phyloP scores from a whole-genome alignment of 2,329 filamentous ascomycete species.

The Pseudocercospora crystallina region DNA sequence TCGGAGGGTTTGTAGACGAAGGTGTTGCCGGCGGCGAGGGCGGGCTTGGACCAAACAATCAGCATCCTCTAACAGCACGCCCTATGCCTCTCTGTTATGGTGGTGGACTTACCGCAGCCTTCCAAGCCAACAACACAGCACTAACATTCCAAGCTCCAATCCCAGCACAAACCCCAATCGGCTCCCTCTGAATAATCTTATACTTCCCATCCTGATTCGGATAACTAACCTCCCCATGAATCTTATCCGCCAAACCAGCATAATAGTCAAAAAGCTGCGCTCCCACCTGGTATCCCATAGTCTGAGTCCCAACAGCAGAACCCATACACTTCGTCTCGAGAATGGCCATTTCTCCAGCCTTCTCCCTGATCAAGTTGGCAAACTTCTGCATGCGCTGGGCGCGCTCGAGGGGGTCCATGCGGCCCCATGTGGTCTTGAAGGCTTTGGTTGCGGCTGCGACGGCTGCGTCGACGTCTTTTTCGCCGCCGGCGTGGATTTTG shows the following conservation, averaged over 20 bases:
- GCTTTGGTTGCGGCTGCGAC: slow-evolving; percentile 56
- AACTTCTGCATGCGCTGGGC: slow-evolving; percentile 70
- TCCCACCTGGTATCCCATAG: slow-evolving; percentile 15
- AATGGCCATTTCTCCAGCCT: slow-evolving; percentile 56
- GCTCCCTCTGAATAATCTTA: slow-evolving; percentile 40
- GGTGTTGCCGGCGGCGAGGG: slow-evolving; percentile 49
- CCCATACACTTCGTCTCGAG: slow-evolving; percentile 62
- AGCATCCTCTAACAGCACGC: neutral
- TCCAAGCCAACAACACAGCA: slow-evolving; percentile 3
- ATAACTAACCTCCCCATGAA: slow-evolving; percentile 19
- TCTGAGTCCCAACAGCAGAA: too few relatives aligned
- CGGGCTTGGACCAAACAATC: neutral
- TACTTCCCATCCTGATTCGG: slow-evolving; percentile 15
- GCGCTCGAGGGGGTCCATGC: slow-evolving; percentile 41
- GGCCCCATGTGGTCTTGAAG: slow-evolving; percentile 14
- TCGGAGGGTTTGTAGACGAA: slow-evolving; percentile 64
- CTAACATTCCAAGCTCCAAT: slow-evolving; percentile 38
- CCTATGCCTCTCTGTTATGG: neutral
- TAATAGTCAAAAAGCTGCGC: slow-evolving; percentile 9
- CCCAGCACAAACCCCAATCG: slow-evolving; percentile 42
- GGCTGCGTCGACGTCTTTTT: slow-evolving; percentile 57
- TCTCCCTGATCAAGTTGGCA: slow-evolving; percentile 41
- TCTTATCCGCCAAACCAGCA: slow-evolving; percentile 30
- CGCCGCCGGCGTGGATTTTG: slow-evolving; percentile 51
- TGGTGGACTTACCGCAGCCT: slow-evolving; percentile 33